These are phyloP conservation scores for Annulohypoxylon stygium DNA, from an alignment of 495 filamentous ascomycete species.

Conservation along the genomic window DNA sequence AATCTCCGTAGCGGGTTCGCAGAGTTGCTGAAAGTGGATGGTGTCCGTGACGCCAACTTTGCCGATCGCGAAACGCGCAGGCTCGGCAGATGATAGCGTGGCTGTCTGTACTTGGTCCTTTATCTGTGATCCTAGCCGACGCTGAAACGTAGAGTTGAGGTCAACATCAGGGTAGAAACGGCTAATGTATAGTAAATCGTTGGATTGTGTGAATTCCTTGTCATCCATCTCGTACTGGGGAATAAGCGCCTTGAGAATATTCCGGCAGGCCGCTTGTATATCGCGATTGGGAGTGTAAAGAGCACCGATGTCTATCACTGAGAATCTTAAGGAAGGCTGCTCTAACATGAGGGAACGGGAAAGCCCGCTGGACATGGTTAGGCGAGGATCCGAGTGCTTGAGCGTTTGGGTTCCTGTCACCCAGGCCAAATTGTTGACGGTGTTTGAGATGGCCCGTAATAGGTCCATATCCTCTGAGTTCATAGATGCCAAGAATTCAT, in stretches of 20 bases:
- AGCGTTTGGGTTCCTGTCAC: slow-evolving; percentile 48
- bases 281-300: not conserved
- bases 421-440: slow-evolving; percentile 52
- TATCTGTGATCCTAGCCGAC: not conserved
- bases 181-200: slow-evolving; percentile 46
- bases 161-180: slow-evolving; percentile 45
- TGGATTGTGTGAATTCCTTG: slow-evolving; percentile 29
- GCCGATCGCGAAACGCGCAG: slow-evolving; percentile 31
- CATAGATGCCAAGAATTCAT: slow-evolving; percentile 49
- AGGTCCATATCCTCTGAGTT: slow-evolving; percentile 45
- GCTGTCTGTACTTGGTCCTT: not conserved
- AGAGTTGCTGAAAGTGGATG: slow-evolving; percentile 24
- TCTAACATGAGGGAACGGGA: slow-evolving; percentile 55
- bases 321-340: slow-evolving; percentile 54
- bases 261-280: not conserved
- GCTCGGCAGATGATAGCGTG: slow-evolving; percentile 27
- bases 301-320: slow-evolving; percentile 32
- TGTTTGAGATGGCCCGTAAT: slow-evolving; percentile 52
- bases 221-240: slow-evolving; percentile 6
- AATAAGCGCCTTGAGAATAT: not conserved
- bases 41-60: slow-evolving; percentile 25
- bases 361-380: slow-evolving; percentile 51
- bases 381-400: slow-evolving; percentile 28
- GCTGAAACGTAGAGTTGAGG: slow-evolving; percentile 46
- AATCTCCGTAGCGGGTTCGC: not conserved